Evolutionary conservation across 2,329 filamentous ascomycete species (phyloP).

Genomic region (Fusarium palustre): DNA sequence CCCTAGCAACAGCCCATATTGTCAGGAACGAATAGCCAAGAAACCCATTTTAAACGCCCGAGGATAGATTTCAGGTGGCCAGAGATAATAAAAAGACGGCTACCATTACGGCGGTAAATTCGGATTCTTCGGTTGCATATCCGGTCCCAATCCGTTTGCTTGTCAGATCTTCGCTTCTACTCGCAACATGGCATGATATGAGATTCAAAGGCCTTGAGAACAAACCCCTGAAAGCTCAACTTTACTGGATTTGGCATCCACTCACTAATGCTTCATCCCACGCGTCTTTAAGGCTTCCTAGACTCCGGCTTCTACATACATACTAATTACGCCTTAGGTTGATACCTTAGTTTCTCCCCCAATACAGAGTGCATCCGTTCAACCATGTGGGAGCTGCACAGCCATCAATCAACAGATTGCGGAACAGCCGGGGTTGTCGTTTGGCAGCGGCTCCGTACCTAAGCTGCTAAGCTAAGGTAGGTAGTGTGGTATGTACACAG

Average conservation of each 20-base stretch:
- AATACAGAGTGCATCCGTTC: slow-evolving; percentile 26
- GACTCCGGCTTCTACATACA: background rate
- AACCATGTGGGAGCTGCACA: slow-evolving; percentile 35
- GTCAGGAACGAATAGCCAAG: background rate
- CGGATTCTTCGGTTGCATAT: slow-evolving; percentile 8
- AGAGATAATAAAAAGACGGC: slow-evolving; percentile 19
- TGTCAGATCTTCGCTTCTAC: slow-evolving; percentile 17
- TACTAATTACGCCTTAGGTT: background rate
- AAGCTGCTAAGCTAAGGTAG: no score
- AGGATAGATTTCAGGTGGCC: background rate
- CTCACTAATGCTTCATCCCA: slow-evolving; percentile 30
- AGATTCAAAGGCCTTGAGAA: slow-evolving; percentile 25
- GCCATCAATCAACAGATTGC: slow-evolving; percentile 33
- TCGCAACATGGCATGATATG: slow-evolving; percentile 23
- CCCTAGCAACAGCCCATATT: slow-evolving; percentile 28
- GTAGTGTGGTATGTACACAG: slow-evolving; percentile 2
- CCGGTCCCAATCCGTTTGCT: slow-evolving; percentile 34
- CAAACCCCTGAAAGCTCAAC: slow-evolving; percentile 12
- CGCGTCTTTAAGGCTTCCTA: slow-evolving; percentile 21
- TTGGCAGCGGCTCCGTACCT: slow-evolving; percentile 45
- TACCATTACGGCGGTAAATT: slow-evolving; percentile 30
- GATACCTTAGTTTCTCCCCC: slow-evolving; percentile 20
- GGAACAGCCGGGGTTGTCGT: slow-evolving; percentile 35
- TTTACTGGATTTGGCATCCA: background rate
- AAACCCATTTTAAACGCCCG: slow-evolving; percentile 30